These are phyloP conservation scores for Fraxinus xanthoxyloides DNA, from an alignment of 305 asterid genomes.

Conservation along the genomic window DNA sequence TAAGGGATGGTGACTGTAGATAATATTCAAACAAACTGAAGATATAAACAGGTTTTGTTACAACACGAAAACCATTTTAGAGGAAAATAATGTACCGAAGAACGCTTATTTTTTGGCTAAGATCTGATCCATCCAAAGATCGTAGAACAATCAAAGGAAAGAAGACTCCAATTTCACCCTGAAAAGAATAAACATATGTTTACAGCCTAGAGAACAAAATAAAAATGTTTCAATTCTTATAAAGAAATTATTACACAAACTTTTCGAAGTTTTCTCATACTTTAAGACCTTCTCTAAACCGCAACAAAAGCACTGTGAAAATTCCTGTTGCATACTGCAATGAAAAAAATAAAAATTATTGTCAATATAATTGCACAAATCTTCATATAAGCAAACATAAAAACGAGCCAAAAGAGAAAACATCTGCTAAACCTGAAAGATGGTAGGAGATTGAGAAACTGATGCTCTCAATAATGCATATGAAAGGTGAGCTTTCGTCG, in stretches of 20 bases:
- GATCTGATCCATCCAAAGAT: constrained; percentile 87
- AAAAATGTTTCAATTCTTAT: constrained; percentile 16
- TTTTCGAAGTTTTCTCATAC: constrained; percentile 39
- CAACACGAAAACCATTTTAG: constrained; percentile 18
- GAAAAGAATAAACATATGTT: constrained; percentile 24
- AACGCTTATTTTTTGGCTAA: constrained; percentile 70
- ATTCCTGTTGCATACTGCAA: constrained; percentile 93
- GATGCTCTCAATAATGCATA: constrained; percentile 90
- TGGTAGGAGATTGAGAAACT: constrained; percentile 65
- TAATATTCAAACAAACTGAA: constrained; percentile 17
- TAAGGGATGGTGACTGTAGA: constrained; percentile 10
- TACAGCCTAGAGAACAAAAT: constrained; percentile 25
- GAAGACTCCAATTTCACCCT: constrained; percentile 98
- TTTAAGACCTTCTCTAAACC: constrained; percentile 94
- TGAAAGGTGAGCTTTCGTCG: constrained; percentile 90
- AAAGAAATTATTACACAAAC: constrained; percentile 13
- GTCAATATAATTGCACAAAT: constrained; percentile 25
- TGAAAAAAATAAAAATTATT: constrained; percentile 26
- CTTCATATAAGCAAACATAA: constrained; percentile 23
- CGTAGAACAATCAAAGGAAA: constrained; percentile 89
- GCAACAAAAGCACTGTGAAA: constrained; percentile 79
- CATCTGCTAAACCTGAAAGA: constrained; percentile 70
- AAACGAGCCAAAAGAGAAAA: constrained; percentile 20
- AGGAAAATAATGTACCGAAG: constrained; percentile 64
- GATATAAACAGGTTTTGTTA: constrained; percentile 11